Evolutionary conservation across 2,329 filamentous ascomycete species (phyloP), one percentile per base, ranked within the genome.

Genomic region (Fusarium austroafricanum): DNA sequence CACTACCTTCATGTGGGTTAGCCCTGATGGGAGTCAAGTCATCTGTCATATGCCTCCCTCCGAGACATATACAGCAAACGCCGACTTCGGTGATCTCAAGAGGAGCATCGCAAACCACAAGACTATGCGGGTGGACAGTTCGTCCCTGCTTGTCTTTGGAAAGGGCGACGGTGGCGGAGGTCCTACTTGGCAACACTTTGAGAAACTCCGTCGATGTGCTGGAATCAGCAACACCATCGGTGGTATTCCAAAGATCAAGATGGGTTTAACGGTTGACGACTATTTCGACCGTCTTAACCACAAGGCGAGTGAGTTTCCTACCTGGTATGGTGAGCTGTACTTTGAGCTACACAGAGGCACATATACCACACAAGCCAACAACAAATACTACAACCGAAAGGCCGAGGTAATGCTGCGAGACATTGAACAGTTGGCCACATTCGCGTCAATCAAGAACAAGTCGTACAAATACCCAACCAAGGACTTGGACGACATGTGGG

Each of bases 1-100:
- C 77, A 98, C 96, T 8, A 98, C 96, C 1, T 99, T 99, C 85
- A 97, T 97, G 79, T 99, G 96, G 96, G 94, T 99, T 31, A 89
- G 94, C 14, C 87, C 97, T 15, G 96, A 99, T 78, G 95, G 96
- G 59, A 97, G 92, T 75, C 96, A 98, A 76, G 96, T 99, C 70
- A 89, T 99, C 65, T 98, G 95, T 79, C 96, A 99, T 76, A 99
- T 99, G 96, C 89, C 94, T 5, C 96, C 96, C 2, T 88, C 93
- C 3, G 94, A 99, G 80, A 98, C 96, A 0, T 98, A 99, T 78
- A 98, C 95, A 7, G 92, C 96, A 4, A 90, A 94, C 72, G 96
- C 96, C 26, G 90, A 98, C 79, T 97, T 98, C 80, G 94, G 95
- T 21, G 96, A 99, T 77, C 89, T 99, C 43, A 95, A 89, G 78